Base-by-base conservation (phyloP, 2,329 filamentous ascomycete genomes). In the Colletotrichum orchidophilum region DNA sequence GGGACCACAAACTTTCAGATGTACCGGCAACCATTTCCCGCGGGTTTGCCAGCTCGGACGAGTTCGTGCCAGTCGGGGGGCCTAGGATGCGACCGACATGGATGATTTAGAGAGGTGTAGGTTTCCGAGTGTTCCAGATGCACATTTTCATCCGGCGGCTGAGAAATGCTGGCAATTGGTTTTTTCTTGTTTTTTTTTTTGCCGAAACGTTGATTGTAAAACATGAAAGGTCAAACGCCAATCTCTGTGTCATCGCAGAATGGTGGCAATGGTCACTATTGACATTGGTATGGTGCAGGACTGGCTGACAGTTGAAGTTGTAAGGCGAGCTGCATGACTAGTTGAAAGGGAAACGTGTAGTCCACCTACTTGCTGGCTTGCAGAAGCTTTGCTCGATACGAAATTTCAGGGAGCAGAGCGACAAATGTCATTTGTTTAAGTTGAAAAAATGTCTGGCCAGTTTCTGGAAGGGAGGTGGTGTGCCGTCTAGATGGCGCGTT, bases 101-200 rank as follows among this genome's bases (percentile, higher is more conserved):
- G 42, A 7, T 58, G 26, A 54, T 12, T 42, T 21, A 6, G 39
- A 29, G 26, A 18, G 54, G 52, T 58, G 66, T 24, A n/a, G 5
- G 27, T 35, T 55, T 50, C 55, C 24, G n/a, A 62, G 29, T 13
- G 59, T 35, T 63, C 57, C 27, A 61, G 59, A 55, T 59, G 61
- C 7, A 11, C 33, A 62, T 15, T 26, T 42, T 62, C 46, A 9
- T 29, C 42, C 27, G 50, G 12, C 29, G 58, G 35, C 52, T 29
- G 59, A 50, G 27, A 27, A 50, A 55, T 68, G 39, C 39, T 39
- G 50, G 42, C 60, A 42, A 21, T 35, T 39, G 39, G 26, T 18
- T 35, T 46, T 13, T 29, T 2, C 24, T 12, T 46, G 39, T n/a
- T 18, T 35, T 46, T 13, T 29, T 2, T 24, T 12, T 46, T 15